Evolutionary conservation across 495 filamentous ascomycete genomes (phyloP), one percentile per base, ranked within the genome.

Genomic region (Neurospora sp.): DNA sequence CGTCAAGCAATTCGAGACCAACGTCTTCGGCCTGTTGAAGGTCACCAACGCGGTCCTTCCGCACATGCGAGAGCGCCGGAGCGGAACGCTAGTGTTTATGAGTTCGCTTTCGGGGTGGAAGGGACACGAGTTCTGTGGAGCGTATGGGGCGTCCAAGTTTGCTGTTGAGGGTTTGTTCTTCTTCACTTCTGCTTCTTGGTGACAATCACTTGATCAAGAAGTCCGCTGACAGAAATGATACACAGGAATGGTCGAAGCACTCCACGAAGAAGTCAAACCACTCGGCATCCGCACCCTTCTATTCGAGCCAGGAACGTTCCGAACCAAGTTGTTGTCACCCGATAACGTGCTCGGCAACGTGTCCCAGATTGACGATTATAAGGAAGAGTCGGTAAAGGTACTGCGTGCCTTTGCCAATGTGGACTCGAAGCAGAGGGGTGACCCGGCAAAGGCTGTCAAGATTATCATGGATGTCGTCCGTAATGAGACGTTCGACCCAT

Each of bases 11-110:
- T 79, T 89, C 71, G 84, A 85, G 20, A 81, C 83, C 27, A 85
- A 88, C 75, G 85, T 88, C 74, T 87, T 82, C 75, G 87, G 80
- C 12, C 78, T 83, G 8, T 78, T 87, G 1, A 76, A 79, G 17
- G 76, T 86, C 44, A 87, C 85, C 14, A 80, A 79, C 53, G 81
- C 83, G 20, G 79, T 84, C 0, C 75, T 88, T 31, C 81, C 82
- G 3, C 78, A 85, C 8, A 81, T 89, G 71, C 80, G 86, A 1
- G 81, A 79, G 22, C 78, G 79, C 27, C 77, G 77, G 7, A 83
- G 82, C 27, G 88, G 87, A 0, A 81, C 85, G 8, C 79, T 89
- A 17, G 72, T 72, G 27, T 78, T 74, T 48, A 70, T 78, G 22
- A 71, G 77, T n/a, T 73, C 77, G n/a, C 70, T 73, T 6, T 40